Evolutionary conservation across 768 basidiomycete species (phyloP), one percentile per base, ranked within the genome.

Genomic region (Cubamyces sp.): DNA sequence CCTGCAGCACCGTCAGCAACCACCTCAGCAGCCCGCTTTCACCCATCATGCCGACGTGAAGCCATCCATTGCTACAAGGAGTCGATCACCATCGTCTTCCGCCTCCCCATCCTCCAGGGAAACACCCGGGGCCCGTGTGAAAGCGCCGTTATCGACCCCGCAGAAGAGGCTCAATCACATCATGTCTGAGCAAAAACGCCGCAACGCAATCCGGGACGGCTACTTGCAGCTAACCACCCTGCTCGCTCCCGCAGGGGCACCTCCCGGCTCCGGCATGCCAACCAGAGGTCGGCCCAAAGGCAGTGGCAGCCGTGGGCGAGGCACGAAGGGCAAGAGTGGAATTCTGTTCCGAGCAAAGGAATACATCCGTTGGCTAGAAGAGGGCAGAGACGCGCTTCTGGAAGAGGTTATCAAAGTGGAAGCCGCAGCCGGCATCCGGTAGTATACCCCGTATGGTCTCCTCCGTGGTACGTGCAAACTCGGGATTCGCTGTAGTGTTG

Each of bases 131-230:
- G 43, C 52, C 28, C 58, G 63, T 67, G 78, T 47, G 21, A 92
- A 91, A 66, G 81, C 87, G 0, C 82, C 92, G 19, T 80, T 95
- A 25, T 90, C 92, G 6, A 87, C 86, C 4, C 92, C 92, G 0
- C 92, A 96, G 75, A 94, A 94, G 70, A 84, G 93, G 14, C 83
- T 92, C 16, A 94, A 95, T 72, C 93, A 96, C 78, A 95, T 96
- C 79, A 87, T 93, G 84, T 94, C 92, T 7, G 94, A 96, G 73
- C 94, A 96, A 76, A 92, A 92, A 70, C 90, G 94, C 8, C 86
- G 94, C 11, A 96, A 96, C 69, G 91, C 91, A 53, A 96, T 96
- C 67, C 87, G 92, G 43, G 88, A 92, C 64, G 93, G 93, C 42
- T 96, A 95, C 74, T 87, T 91, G 1, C 91, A 94, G 71, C 77